A percentile compares a stretch with the other conserved stretches of the same genome.
Conservation (phyloP, 1,139 yeast species). For the Ashbya aceris region DNA sequence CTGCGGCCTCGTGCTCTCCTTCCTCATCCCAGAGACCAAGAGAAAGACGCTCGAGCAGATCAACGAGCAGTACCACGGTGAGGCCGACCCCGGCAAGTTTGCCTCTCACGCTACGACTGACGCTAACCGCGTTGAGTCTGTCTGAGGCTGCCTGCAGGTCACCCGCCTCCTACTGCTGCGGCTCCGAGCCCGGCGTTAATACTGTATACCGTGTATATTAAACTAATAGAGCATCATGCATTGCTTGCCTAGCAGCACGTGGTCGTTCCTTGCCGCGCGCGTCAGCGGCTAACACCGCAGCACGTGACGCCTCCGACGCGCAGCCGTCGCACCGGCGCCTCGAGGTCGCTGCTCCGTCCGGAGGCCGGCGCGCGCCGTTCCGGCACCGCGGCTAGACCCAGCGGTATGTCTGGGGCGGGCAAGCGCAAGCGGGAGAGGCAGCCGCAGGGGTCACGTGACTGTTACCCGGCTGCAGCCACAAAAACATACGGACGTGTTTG, state of each 20-base stretch:
- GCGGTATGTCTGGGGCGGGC: no score
- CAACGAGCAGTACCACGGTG: conserved; percentile 70
- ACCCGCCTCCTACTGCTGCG: not conserved
- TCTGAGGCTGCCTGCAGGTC: conserved; percentile 5
- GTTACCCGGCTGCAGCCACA: conserved; percentile 3
- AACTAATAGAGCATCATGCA: not conserved
- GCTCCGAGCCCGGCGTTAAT: not conserved
- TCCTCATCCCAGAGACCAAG: conserved; percentile 81
- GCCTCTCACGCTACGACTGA: conserved; percentile 5
- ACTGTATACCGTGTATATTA: not conserved
- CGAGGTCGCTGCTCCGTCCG: no score
- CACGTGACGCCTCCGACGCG: no score
- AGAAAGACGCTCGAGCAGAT: conserved; percentile 80
- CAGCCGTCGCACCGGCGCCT: no score
- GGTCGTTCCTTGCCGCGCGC: no score
- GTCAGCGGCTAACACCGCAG: no score
- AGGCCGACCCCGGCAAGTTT: conserved; percentile 36
- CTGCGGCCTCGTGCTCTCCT: conserved; percentile 54
- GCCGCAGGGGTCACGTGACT: no score
- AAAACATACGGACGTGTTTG: not conserved
- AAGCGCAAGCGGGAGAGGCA: no score
- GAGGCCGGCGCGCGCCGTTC: no score
- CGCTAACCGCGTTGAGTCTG: conserved; percentile 15
- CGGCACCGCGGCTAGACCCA: no score
- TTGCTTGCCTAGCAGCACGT: no score